Base-by-base conservation (phyloP, 495 filamentous ascomycete species). In the Penicillium macrosclerotiorum region DNA sequence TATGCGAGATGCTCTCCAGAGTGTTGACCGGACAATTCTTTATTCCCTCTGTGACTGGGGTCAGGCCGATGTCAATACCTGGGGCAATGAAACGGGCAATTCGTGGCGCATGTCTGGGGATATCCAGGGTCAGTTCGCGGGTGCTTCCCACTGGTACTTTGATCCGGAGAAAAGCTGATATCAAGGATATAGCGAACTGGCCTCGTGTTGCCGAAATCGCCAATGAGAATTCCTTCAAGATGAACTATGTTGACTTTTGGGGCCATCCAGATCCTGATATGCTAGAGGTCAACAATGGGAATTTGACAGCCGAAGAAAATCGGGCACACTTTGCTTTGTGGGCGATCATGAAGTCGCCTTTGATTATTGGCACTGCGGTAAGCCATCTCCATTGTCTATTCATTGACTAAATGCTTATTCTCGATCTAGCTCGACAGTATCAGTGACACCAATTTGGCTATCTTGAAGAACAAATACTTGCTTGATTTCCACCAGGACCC, bases 11-110 rank as follows among this genome's bases (percentile, higher is more conserved):
- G 85, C 85, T 1, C 63, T 88, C 12, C 49, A 75, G 2, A 58
- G 54, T 12, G 50, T 55, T n/a, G 67, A 74, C 45, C 62, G 79
- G 6, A 71, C 73, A 0, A 87, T 90, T 33, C 59, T 84, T 11
- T 90, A 80, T 63, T 80, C 74, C 9, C 64, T 89, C 2, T 90
- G 84, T 57, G 69, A 79, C 35, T 85, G 83, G 83, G 84, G 84
- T 20, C 51, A 73, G 3, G 77, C 73, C 0, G 55, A 67, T 39
- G 76, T 79, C 2, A 69, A 76, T 30, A 47, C 51, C 2, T 84
- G 80, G 78, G 81, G 73, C 8, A 63, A 68, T 45, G 35, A 41
- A 13, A 74, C 70, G 5, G 78, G 71, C 9, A 72, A 76, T 30
- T 76, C 70, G 3, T 84, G 80, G 81, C 67, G 81, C 31, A 74